Evolutionary conservation across 2,329 filamentous ascomycete genomes (phyloP), one percentile per base, ranked within the genome.

Genomic region (Botrytis sinoallii): DNA sequence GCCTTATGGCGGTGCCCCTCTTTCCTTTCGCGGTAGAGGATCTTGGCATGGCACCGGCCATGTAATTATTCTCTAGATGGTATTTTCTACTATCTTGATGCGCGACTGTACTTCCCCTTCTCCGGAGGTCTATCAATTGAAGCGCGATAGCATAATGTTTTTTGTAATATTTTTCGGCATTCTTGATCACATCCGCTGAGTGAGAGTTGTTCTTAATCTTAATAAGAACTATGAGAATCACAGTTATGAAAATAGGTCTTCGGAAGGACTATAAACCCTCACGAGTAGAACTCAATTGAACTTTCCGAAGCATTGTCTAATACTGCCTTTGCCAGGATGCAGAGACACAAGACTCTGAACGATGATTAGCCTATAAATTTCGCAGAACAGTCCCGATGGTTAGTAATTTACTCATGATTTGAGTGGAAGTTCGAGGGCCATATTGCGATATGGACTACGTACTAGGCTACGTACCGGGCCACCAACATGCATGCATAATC

Each of bases 261-360:
- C 12, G 10, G 12, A n/a, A 52, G 25, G 25, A 0, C 52, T n/a
- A 29, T n/a, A 29, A 55, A 2, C 0, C 6, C 14, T 55, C 6
- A 0, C 0, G 10, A 29, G 52, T 18, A 55, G 25, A n/a, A 6
- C 14, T 55, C n/a, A 29, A 55, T 2, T 29, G 3, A 18, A 1
- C 5, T 55, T 55, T 55, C 6, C 29, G 6, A 14, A 55, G 52
- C 52, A n/a, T 29, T 55, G 14, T 29, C 5, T 29, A 29, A 55
- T 29, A 8, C 5, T 0, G 6, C n/a, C 12, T 55, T 55, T 29
- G 52, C n/a, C 12, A n/a, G 6, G 7, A 29, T 7, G 5, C 25
- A 29, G 25, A 55, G 48, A 52, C 12, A n/a, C 10, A 5, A 25
- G 22, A n/a, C 22, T 12, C 10, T 55, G n/a, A 2, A 29, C 0